Base-by-base conservation (phyloP, 768 basidiomycete species). In the Mycena amicta region DNA sequence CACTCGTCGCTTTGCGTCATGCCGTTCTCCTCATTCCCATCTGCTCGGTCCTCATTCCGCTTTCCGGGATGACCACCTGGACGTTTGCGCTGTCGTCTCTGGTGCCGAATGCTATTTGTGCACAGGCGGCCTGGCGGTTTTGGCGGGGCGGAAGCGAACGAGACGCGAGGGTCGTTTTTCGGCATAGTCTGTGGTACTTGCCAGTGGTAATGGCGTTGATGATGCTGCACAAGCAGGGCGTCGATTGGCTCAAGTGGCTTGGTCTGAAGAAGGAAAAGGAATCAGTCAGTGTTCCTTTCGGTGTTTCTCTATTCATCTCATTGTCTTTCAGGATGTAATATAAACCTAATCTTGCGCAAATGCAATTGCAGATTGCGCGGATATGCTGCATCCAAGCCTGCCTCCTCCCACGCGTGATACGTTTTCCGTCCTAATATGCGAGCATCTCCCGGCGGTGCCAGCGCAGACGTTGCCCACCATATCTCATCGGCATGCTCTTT, bases 21-120 rank as follows among this genome's bases (percentile, higher is more conserved):
- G 79, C 93, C 1, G 63, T 88, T 33, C 78, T 94, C 27, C 81
- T 95, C 52, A 67, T 90, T 25, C 89, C 92, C 12, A 81, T 95
- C 52, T 93, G 89, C 66, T 87, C 89, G 20, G 65, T 94, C 50
- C 78, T 96, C 52, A 77, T 92, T 51, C 97, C 97, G 0, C 71
- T 93, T n/a, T 88, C 93, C 2, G 97, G 97, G 2, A 79, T 95
- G 37, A 97, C 95, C n/a, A 94, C 89, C 2, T 94, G 92, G 92
- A 72, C 81, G 22, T 98, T 98, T 68, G 92, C 92, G 1, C 57
- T 90, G 16, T 90, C 92, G 5, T 84, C 87, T 23, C 68, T 93
- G 23, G 67, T 87, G 4, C 92, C 95, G 5, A 98, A 98, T 66
- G 75, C 74, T 16, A 70, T 95, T 28, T 86, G 87, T 70, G 75